phyloP scores from a whole-genome alignment of 345 rosid genomes.

The Corymbia maculata region DNA sequence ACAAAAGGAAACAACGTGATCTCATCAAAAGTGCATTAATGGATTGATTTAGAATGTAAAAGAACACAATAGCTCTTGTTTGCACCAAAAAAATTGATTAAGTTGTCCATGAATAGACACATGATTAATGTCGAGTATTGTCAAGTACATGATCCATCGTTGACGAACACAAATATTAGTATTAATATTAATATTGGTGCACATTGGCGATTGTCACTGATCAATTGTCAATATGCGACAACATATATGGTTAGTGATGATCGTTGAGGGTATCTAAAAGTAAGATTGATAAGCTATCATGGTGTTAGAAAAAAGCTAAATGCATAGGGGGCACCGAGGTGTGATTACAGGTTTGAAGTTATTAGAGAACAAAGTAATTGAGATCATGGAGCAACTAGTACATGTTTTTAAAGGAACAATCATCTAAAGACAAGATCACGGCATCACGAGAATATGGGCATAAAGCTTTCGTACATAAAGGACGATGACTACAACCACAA shows the following conservation, averaged over 20 bases:
- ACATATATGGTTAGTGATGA: neutral
- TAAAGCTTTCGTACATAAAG: neutral
- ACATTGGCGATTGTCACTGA: neutral
- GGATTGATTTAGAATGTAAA: neutral
- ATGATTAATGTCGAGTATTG: neutral
- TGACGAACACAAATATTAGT: too few relatives aligned
- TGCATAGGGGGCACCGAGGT: neutral
- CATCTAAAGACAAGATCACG: neutral
- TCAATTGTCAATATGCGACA: too few relatives aligned
- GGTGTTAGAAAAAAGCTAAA: too few relatives aligned
- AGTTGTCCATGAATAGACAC: neutral
- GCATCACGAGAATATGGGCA: neutral
- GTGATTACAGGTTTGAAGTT: neutral
- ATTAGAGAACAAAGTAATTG: neutral
- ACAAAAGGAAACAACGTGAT: neutral
- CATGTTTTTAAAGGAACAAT: too few relatives aligned
- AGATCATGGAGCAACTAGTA: neutral
- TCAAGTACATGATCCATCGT: neutral
- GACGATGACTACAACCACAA: too few relatives aligned
- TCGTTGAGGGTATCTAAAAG: neutral
- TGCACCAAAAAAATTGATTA: neutral
- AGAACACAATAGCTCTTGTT: neutral
- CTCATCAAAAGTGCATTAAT: neutral
- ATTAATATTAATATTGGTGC: neutral
- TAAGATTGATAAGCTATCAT: neutral